Base-by-base conservation (phyloP, 352 stramenopile species). In the Phytophthora citricola region DNA sequence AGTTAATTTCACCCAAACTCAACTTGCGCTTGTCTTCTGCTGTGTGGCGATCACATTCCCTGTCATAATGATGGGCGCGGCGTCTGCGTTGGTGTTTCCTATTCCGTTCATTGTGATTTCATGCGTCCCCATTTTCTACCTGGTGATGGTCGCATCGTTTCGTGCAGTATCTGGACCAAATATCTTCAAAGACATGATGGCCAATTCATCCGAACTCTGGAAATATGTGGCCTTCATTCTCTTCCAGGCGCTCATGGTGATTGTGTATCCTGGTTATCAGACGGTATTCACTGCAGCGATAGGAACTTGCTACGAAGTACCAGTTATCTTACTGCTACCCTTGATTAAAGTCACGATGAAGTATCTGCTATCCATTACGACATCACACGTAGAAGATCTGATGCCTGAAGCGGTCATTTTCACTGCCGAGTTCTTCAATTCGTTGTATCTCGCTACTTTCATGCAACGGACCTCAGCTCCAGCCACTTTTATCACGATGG, bases 401-500 rank as follows among this genome's bases (percentile, higher is more conserved):
- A 60, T 62, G 36, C 63, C 63, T 4, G 36, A 55, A 10, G 43
- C 46, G 12, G 57, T 57, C 5, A 66, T 67, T 29, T 58, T 71
- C 26, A 62, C 49, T 0, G 49, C 46, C 11, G 56, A 58, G 7
- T 57, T 67, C 27, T 67, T 66, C 29, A 67, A 71, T 29, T 40
- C 63, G 7, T 20, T 67, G 17, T 67, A 62, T n/a, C 12, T 71
- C 9, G 46, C 57, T 3, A 57, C 50, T 1, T 46, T 24, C 11
- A 62, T 67, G 63, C 63, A 63, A 51, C 34, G 29, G 9, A 31
- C 54, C 3, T 46, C 49, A 1, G 50, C 63, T 12, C 8, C 36
- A 38, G 39, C 29, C 2, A 63, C 56, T 2, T 26, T 63, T 4
- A 41, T 27, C 40, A 48, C 34, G 10, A 43, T 63, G 36, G 38